Evolutionary conservation across 768 basidiomycete species (phyloP).

Genomic region (Mycena pura): DNA sequence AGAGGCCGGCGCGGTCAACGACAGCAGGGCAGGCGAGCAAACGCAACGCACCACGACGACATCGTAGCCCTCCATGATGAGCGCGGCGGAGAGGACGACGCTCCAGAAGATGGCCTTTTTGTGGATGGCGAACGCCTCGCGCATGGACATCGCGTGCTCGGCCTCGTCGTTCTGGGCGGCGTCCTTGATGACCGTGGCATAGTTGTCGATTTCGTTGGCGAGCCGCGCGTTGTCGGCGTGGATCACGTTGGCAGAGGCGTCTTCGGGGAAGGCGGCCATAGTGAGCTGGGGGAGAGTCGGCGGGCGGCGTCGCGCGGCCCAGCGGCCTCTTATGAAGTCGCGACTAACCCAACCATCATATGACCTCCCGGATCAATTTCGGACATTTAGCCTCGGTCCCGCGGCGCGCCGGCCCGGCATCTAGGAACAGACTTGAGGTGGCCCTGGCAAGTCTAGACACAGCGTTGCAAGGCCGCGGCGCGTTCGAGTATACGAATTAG

Average conservation of each 20-base stretch:
- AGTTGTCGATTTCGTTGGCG: slow-evolving; percentile 25
- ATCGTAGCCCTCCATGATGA: slow-evolving; percentile 35
- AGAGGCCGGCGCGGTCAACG: not conserved
- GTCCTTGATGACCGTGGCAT: slow-evolving; percentile 20
- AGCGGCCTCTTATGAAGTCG: no score
- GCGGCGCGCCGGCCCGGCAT: no score
- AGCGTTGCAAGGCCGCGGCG: no score
- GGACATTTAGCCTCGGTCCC: no score
- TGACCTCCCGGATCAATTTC: no score
- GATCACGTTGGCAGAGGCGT: slow-evolving; percentile 44
- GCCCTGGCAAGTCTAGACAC: no score
- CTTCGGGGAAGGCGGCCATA: slow-evolving; percentile 46
- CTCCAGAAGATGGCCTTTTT: slow-evolving; percentile 33
- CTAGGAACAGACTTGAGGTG: no score
- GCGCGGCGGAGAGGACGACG: slow-evolving; percentile 28
- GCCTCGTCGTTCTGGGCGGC: slow-evolving; percentile 27
- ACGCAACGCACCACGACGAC: slow-evolving; percentile 31
- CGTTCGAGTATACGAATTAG: no score
- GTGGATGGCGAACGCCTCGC: slow-evolving; percentile 29
- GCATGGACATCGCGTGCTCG: slow-evolving; percentile 28
- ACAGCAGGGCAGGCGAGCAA: not conserved
- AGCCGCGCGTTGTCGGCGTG: slow-evolving; percentile 35
- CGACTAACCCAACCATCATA: no score
- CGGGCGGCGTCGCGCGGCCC: no score
- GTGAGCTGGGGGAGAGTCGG: no score